Evolutionary conservation across 441 rosid genomes (phyloP), one percentile per base, ranked within the genome.

Genomic region (Dalechampia spathulata): DNA sequence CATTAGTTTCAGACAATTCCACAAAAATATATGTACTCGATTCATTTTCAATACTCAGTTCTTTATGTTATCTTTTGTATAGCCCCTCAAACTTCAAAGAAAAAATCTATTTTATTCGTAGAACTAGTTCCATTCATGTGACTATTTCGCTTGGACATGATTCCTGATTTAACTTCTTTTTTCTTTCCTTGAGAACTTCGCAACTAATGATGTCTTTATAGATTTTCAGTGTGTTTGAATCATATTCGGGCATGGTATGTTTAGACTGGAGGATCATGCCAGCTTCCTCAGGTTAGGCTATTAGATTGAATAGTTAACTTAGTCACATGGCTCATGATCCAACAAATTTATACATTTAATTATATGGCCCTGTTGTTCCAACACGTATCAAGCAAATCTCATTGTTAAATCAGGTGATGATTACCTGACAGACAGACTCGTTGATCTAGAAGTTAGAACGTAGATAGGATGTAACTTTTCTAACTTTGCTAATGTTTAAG

Each of bases 231-330:
- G 0, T 21, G 42, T 12, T 51, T 41, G 14, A 16, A 5, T 27
- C 37, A 16, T 16, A 59, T 50, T 20, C 36, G 48, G 36, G 27
- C 39, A 22, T 41, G 37, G 39, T 22, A 10, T 23, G 32, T 48
- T 36, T 43, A 43, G 28, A 57, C 25, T 45, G 23, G 22, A 0
- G 52, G 22, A 25, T 34, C 54, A 61, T 64, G 54, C 58, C 30
- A 38, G 15, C 49, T 17, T 63, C 42, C 39, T 4, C 25, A 58
- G 27, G 58, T 54, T 52, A 41, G 56, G 57, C 34, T 56, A 44
- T 15, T 4, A 28, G 19, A 20, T 48, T 47, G 28, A 57, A 40
- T 55, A 67, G 56, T 32, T 51, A 34, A 49, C 61, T 49, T 27
- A 17, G 20, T 59, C 30, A 51, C 44, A 40, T 43, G 58, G 49